Evolutionary conservation across 164 flowering plant species (phyloP), one percentile per base, ranked within the genome.

Genomic region (Vitis amurensis): DNA sequence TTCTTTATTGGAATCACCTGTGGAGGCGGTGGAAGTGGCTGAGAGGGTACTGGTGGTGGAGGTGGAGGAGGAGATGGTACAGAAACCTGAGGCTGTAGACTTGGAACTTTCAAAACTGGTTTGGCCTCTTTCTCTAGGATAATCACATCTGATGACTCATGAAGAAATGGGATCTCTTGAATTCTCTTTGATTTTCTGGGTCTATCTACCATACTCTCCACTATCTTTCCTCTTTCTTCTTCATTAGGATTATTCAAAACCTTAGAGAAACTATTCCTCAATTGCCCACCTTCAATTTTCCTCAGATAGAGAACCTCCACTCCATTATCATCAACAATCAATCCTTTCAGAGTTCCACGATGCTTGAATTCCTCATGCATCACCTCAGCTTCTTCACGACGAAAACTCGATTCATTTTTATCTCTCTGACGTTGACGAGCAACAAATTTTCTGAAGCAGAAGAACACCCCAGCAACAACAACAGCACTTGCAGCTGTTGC

Each of bases 221-320:
- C 44, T 6, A 37, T 37, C 30, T 77, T 76, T 44, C 77, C 76
- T 59, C 73, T 64, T n/a, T 49, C 60, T 27, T 71, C 73, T 14
- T 3, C 47, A 8, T 66, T 53, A 9, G 71, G 71, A 73, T 74
- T 76, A n/a, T 59, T 31, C 66, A 74, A 27, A 8, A 70, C 73
- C 58, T 81, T 82, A 3, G 70, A 55, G 59, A 84, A 81, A 60
- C 76, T 61, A 13, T 1, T 61, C 59, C 56, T 69, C 17, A 62
- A 50, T 10, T 63, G 61, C 1, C 84, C 81, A 11, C 65, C 69
- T 61, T 86, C 84, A 11, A 83, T 79, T 55, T 81, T 81, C 64
- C 81, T 81, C 93, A 85, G 80, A 51, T 88, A 91, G n/a, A 93
- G 73, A 14, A 91, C 89, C 70, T 91, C 94, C 47, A 82, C 60